Evolutionary conservation across 2,329 filamentous ascomycete genomes (phyloP).

Genomic region (Ophiostoma ips): DNA sequence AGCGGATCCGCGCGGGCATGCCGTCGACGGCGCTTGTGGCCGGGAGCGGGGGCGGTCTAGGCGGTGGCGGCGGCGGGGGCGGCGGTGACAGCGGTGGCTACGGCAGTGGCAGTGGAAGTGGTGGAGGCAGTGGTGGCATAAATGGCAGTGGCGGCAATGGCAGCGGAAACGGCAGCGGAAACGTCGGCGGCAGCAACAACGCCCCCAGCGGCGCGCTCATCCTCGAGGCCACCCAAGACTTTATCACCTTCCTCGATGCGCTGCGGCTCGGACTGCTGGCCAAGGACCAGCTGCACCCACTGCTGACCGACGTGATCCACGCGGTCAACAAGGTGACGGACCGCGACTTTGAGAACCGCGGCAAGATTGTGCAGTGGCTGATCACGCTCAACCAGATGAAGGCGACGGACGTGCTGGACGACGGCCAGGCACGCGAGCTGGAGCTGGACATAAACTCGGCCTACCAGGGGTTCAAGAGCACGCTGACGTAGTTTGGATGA

Average conservation of each 20-base stretch:
- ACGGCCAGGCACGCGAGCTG: constrained; percentile 77
- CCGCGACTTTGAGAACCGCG: constrained; percentile 83
- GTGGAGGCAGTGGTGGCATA: constrained; percentile 30
- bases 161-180: constrained; percentile 18
- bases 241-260: constrained; percentile 95
- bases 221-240: constrained; percentile 86
- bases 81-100: constrained; percentile 25
- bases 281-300: constrained; percentile 90
- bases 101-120: constrained; percentile 19
- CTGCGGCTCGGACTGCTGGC: constrained; percentile 82
- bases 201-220: constrained; percentile 50
- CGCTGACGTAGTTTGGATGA: constrained; percentile 35
- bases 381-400: constrained; percentile 97
- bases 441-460: constrained; percentile 89
- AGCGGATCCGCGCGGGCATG: constrained; percentile 82
- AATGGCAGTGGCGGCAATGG: no score
- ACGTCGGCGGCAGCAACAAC: constrained; percentile 34
- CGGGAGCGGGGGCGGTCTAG: constrained; percentile 22
- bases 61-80: constrained; percentile 32
- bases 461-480: constrained; percentile 85
- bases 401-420: constrained; percentile 76
- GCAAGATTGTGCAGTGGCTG: constrained; percentile 97
- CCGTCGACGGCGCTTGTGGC: constrained; percentile 64
- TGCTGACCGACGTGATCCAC: constrained; percentile 91
- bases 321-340: constrained; percentile 96